Evolutionary conservation across 805 yeast genomes (phyloP), one percentile per base, ranked within the genome.

Genomic region (Ogataea neopini): DNA sequence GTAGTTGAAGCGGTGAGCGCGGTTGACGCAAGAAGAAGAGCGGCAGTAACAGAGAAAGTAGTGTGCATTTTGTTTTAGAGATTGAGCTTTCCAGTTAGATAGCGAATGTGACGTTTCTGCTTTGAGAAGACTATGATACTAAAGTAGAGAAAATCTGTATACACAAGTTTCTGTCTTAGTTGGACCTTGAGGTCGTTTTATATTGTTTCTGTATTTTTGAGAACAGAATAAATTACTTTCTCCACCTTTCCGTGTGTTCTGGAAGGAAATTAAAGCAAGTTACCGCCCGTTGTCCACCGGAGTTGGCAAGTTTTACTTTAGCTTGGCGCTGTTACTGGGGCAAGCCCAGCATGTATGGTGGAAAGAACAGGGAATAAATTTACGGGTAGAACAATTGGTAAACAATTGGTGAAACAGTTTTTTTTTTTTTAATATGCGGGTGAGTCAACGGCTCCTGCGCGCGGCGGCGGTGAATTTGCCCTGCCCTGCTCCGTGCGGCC

Each of bases 31-130:
- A 60, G 50, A 50, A 66, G 46, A 55, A 67, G 53, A 43, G 68
- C 63, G 61, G 67, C 64, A 49, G 74, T 58, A 74, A 72, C 25
- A 26, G 42, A 39, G 20, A 28, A 14, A 17, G 40, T 26, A 29
- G 28, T 71, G 67, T 73, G 75, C 77, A 74, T 73, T 69, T 49
- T 68, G 18, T 30, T n/a, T 8, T 22, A 28, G 36, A 37, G 36
- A n/a, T 35, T 18, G 28, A 22, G n/a, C 20, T 13, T 32, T 17
- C 45, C 17, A 42, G 19, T 34, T 28, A 15, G 34, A 10, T 30
- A 45, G 28, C 33, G 29, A 32, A 14, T 22, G 22, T 33, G 28
- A 14, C 23, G 23, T n/a, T 30, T 34, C 10, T 18, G 23, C 23
- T 4, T 28, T 28, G 5, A 4, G 19, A 8, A 19, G 37, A 9